Percentiles rank a stretch among this genome's conserved stretches.
phyloP scores from a whole-genome alignment of 768 basidiomycete species.

The Calocera cornea region DNA sequence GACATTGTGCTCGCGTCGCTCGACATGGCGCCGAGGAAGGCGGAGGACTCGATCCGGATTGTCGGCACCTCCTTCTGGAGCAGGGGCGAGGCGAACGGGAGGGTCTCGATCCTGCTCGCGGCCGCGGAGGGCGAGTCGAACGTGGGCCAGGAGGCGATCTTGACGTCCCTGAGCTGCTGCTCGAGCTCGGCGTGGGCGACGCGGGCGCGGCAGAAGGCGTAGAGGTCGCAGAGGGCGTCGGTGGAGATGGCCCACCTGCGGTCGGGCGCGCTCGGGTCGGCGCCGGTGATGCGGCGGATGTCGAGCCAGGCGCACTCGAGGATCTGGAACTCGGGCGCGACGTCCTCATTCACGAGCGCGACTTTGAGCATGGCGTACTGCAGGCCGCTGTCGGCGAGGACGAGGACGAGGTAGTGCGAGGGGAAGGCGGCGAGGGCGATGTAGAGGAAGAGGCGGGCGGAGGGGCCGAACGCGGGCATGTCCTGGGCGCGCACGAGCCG shows the following conservation, averaged over 20 bases:
- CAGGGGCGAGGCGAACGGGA: background rate
- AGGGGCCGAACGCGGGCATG: slow-evolving; percentile 51
- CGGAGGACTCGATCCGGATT: slow-evolving; percentile 3
- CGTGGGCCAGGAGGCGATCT: background rate
- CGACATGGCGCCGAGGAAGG: background rate
- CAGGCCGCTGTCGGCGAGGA: slow-evolving; percentile 63
- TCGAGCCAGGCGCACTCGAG: slow-evolving; percentile 16
- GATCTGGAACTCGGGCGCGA: slow-evolving; percentile 8
- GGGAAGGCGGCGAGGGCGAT: slow-evolving; percentile 68
- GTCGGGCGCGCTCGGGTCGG: slow-evolving; percentile 12
- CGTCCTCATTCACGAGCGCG: slow-evolving; percentile 15
- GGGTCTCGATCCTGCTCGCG: background rate
- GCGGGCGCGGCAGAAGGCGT: slow-evolving; percentile 81
- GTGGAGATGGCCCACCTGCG: slow-evolving; percentile 9
- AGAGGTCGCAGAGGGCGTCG: slow-evolving; percentile 62
- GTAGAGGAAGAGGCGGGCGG: slow-evolving; percentile 49
- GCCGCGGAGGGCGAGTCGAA: background rate
- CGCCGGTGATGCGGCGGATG: slow-evolving; percentile 10
- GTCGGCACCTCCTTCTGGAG: background rate
- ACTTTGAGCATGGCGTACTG: slow-evolving; percentile 65
- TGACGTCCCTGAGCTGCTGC: slow-evolving; percentile 46
- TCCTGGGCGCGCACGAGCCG: slow-evolving; percentile 28
- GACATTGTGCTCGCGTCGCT: background rate
- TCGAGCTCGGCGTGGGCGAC: slow-evolving; percentile 85
- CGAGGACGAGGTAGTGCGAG: slow-evolving; percentile 70